These are phyloP conservation scores for Sungouiella blattae DNA, from an alignment of 805 yeast genomes.

Conservation along the genomic window DNA sequence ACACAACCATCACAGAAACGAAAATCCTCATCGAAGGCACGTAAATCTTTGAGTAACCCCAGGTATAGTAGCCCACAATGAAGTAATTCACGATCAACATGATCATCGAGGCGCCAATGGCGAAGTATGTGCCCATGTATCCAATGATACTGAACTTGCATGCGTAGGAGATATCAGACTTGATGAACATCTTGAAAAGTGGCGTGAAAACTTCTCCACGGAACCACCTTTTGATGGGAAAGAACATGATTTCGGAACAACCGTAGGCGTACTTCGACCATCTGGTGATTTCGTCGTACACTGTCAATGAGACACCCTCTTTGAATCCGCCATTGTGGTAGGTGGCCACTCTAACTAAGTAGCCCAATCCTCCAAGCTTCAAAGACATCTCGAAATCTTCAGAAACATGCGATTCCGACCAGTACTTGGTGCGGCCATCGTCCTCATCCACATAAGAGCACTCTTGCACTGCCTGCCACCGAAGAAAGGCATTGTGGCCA, in stretches of 20 bases:
- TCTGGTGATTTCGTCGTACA: constrained; percentile 1
- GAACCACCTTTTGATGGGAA: background rate
- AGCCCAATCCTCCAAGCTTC: constrained; percentile 1
- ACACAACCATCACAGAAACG: background rate
- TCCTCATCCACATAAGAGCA: constrained; percentile 1
- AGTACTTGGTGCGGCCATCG: background rate
- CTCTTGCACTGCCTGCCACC: constrained; percentile 1
- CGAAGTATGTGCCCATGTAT: constrained; percentile 1
- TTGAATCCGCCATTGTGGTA: constrained; percentile 1
- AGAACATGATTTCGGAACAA: constrained; percentile 1
- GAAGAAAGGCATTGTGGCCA: constrained; percentile 1
- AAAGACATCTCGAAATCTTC: constrained; percentile 2
- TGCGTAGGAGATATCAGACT: background rate
- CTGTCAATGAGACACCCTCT: constrained; percentile 1
- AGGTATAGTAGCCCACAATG: constrained; percentile 1
- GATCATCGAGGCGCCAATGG: background rate
- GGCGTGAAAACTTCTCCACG: background rate
- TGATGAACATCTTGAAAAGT: constrained; percentile 1
- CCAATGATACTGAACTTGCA: constrained; percentile 1
- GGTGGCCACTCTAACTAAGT: constrained; percentile 1
- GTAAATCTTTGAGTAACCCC: constrained; percentile 1
- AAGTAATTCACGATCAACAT: background rate
- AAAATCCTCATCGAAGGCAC: background rate
- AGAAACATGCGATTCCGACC: background rate
- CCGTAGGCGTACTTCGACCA: constrained; percentile 2